phyloP scores from a whole-genome alignment of 148 eudicot genomes.

The Pharnaceum exiguum region DNA sequence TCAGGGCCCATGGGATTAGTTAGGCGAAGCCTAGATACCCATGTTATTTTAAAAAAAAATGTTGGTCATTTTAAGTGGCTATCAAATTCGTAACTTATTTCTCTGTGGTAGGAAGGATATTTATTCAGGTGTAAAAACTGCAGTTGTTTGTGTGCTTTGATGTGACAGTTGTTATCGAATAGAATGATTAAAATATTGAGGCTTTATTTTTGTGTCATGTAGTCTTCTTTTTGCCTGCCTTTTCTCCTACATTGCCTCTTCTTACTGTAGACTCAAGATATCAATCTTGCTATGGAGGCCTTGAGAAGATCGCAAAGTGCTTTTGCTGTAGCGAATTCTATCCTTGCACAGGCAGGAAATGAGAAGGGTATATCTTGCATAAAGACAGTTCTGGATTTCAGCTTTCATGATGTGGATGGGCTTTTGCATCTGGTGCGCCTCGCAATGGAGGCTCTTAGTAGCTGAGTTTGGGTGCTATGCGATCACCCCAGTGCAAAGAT shows the following conservation, averaged over 20 bases:
- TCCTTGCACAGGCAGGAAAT: slow-evolving; percentile 30
- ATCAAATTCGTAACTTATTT: too few species aligned
- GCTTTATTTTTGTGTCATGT: background rate
- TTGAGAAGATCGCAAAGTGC: slow-evolving; percentile 33
- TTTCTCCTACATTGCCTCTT: background rate
- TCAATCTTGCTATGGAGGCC: slow-evolving; percentile 47
- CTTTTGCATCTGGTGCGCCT: slow-evolving; percentile 33
- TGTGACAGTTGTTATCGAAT: too few species aligned
- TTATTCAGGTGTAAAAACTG: too few species aligned
- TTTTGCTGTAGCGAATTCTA: slow-evolving; percentile 28
- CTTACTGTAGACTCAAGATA: slow-evolving; percentile 24
- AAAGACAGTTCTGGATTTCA: slow-evolving; percentile 40
- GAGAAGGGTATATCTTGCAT: slow-evolving; percentile 27
- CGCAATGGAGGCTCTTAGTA: slow-evolving; percentile 32
- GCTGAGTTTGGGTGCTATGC: slow-evolving; percentile 6
- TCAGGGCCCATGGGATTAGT: too few species aligned
- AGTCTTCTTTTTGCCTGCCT: background rate
- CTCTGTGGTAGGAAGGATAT: too few species aligned
- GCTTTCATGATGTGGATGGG: slow-evolving; percentile 48
- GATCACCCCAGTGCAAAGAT: slow-evolving; percentile 10
- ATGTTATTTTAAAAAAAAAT: too few species aligned
- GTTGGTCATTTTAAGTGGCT: too few species aligned
- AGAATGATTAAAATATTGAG: too few species aligned
- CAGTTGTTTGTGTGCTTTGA: too few species aligned
- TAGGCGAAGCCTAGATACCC: too few species aligned